Percentiles rank a stretch among this genome's conserved stretches.
phyloP scores from a whole-genome alignment of 2,329 filamentous ascomycete genomes.

The Beauveria medogensis region DNA sequence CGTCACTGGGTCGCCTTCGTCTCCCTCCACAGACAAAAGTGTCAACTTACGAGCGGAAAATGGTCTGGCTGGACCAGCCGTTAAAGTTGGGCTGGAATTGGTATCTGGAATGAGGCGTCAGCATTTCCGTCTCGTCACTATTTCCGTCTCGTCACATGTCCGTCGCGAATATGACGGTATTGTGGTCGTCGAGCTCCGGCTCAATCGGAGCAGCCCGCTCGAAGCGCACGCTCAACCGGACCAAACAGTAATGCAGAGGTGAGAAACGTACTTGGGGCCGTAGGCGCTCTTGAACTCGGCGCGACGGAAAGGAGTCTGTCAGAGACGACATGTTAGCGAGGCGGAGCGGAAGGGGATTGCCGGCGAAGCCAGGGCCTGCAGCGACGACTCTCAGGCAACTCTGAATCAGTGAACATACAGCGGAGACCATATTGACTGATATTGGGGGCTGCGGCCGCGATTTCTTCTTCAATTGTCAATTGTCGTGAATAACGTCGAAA shows the following conservation, averaged over 20 bases:
- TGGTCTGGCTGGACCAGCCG: conserved; percentile 42
- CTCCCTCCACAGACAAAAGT: background rate
- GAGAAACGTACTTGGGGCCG: conserved; percentile 52
- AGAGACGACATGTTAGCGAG: conserved; percentile 15
- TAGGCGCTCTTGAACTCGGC: conserved; percentile 52
- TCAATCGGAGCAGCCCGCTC: background rate
- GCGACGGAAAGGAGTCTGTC: conserved; percentile 39
- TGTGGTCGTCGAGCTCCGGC: background rate
- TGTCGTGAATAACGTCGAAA: conserved; percentile 13
- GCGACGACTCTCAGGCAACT: background rate
- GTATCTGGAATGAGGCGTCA: conserved; percentile 41
- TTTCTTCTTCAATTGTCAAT: conserved; percentile 27
- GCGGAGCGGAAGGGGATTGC: background rate
- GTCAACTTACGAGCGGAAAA: conserved; percentile 44
- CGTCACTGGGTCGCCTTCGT: background rate
- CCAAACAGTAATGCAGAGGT: background rate
- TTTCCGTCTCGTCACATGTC: conserved; percentile 1
- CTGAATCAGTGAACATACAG: conserved; percentile 23
- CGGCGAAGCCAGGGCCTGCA: background rate
- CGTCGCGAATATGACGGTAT: background rate
- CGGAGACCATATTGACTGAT: conserved; percentile 32
- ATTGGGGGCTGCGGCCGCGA: conserved; percentile 23
- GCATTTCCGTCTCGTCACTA: conserved; percentile 21
- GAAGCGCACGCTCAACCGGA: background rate
- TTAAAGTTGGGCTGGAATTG: conserved; percentile 46